phyloP scores from a whole-genome alignment of 202 grass and related monocot species.

The Sporobolus alterniflorus region DNA sequence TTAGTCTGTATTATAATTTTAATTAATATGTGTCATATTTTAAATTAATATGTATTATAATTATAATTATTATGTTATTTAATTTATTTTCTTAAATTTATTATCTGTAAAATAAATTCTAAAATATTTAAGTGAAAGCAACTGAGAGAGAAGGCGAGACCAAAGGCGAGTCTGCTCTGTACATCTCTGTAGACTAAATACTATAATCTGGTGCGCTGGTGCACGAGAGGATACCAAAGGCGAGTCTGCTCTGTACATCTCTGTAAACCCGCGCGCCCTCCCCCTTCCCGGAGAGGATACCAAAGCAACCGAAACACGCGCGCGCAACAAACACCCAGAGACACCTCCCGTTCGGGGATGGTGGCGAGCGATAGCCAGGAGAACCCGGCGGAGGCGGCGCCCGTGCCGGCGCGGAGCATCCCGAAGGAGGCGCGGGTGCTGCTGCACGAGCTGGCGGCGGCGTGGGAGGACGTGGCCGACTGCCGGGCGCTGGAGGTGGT shows the following conservation, averaged over 20 bases:
- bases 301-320: neutral
- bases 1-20: too few relatives aligned
- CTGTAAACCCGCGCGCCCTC: conserved; percentile 24
- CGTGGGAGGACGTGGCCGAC: conserved; percentile 81
- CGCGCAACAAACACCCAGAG: conserved; percentile 30
- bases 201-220: too few relatives aligned
- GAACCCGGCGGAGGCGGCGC: neutral
- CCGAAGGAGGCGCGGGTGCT: conserved; percentile 58
- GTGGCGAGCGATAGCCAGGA: conserved; percentile 44
- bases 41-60: too few relatives aligned
- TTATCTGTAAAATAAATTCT: too few relatives aligned
- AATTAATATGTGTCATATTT: too few relatives aligned
- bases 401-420: conserved; percentile 26
- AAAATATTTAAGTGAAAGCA: too few relatives aligned
- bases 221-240: too few relatives aligned
- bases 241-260: neutral
- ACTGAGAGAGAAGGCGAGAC: too few relatives aligned
- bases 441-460: conserved; percentile 68
- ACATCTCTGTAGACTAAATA: too few relatives aligned
- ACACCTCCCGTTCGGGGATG: conserved; percentile 55
- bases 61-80: too few relatives aligned
- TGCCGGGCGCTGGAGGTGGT: conserved; percentile 70
- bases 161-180: too few relatives aligned
- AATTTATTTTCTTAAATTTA: too few relatives aligned
- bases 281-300: conserved; percentile 16